phyloP scores from a whole-genome alignment of 169 alveolate genomes.

The Eimeria maxima region DNA sequence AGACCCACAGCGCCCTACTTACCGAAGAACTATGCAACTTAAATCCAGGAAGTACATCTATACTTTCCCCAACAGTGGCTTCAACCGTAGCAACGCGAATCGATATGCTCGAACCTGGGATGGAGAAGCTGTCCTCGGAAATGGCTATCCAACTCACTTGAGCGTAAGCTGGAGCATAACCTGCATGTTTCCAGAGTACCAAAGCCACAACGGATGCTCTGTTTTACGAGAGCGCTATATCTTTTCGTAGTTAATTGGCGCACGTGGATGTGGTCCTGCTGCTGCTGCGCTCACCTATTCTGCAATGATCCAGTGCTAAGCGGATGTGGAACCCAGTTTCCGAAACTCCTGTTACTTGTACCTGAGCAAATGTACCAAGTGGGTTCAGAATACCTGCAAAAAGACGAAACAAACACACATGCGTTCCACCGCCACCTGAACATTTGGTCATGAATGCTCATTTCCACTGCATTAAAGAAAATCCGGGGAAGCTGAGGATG shows the following conservation, averaged over 20 bases:
- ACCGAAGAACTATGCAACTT: conserved; percentile 37
- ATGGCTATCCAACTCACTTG: conserved; percentile 72
- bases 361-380: conserved; percentile 36
- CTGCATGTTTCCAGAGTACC: conserved; percentile 32
- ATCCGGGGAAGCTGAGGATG: not conserved
- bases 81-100: conserved; percentile 55
- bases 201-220: not conserved
- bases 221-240: not conserved
- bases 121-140: conserved; percentile 52
- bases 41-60: conserved; percentile 15
- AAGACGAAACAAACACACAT: not conserved
- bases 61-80: conserved; percentile 2
- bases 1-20: not conserved
- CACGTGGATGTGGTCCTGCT: not conserved
- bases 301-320: conserved; percentile 67
- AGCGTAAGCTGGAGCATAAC: conserved; percentile 39
- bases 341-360: conserved; percentile 60
- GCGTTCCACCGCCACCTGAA: not conserved
- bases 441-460: not conserved
- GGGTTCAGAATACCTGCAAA: conserved; percentile 38
- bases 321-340: conserved; percentile 58
- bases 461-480: not conserved
- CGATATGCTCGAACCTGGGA: conserved; percentile 1
- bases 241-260: not conserved
- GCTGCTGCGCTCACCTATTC: conserved; percentile 47